Percentiles rank a stretch among this genome's conserved stretches.
Conservation (phyloP, 768 basidiomycete genomes). For the Leccinum ochraceum region DNA sequence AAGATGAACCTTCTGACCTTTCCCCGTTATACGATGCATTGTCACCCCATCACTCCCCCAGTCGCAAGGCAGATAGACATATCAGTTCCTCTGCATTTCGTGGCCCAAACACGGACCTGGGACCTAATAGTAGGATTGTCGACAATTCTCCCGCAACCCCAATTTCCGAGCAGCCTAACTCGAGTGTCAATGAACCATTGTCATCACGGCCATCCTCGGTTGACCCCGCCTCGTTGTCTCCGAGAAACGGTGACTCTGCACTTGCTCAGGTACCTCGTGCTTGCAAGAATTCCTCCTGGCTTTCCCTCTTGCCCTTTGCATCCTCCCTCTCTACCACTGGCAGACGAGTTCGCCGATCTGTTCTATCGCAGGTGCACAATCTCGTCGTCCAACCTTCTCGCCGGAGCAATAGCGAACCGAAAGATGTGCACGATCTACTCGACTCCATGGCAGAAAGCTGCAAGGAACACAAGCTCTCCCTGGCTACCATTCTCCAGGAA, state of each 20-base stretch:
- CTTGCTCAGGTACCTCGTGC: background rate
- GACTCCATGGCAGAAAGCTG: constrained; percentile 65
- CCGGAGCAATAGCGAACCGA: background rate
- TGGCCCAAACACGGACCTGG: background rate
- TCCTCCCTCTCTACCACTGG: constrained; percentile 25
- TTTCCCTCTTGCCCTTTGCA: constrained; percentile 30
- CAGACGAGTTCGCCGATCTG: constrained; percentile 52
- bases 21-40: constrained; percentile 21
- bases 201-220: background rate
- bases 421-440: constrained; percentile 43
- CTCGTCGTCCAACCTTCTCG: constrained; percentile 36
- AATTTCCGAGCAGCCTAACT: background rate
- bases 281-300: constrained; percentile 27
- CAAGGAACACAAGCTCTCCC: constrained; percentile 44
- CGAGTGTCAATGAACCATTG: background rate
- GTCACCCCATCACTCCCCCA: background rate
- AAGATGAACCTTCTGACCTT: constrained; percentile 1
- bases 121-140: background rate
- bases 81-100: background rate
- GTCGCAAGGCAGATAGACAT: background rate
- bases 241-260: background rate
- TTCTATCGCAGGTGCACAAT: constrained; percentile 54
- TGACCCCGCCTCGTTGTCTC: background rate
- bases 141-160: too few relatives aligned
- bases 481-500: constrained; percentile 32